phyloP scores from a whole-genome alignment of 768 basidiomycete species.

The Suillus subaureus region DNA sequence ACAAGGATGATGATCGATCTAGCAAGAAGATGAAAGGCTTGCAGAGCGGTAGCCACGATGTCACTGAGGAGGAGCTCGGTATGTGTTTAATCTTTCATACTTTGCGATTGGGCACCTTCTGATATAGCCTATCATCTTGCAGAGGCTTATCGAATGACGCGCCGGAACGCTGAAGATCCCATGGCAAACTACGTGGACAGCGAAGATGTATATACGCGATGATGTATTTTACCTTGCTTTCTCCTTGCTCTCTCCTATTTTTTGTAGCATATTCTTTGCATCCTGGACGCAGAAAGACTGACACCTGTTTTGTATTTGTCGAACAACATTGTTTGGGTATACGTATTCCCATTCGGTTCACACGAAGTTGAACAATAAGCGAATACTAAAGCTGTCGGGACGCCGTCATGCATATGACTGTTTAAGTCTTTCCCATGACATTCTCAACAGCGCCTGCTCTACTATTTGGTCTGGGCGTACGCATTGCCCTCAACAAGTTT shows the following conservation, averaged over 20 bases:
- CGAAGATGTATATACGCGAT: constrained; percentile 32
- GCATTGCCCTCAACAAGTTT: constrained; percentile 65
- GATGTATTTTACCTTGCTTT: neutral
- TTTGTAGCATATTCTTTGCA: constrained; percentile 7
- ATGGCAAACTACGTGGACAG: constrained; percentile 90
- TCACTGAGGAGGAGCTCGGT: constrained; percentile 90
- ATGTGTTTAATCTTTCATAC: constrained; percentile 27
- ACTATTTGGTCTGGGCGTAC: constrained; percentile 73
- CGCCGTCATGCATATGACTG: constrained; percentile 11
- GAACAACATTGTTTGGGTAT: constrained; percentile 3
- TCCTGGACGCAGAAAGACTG: neutral
- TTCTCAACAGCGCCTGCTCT: constrained; percentile 65
- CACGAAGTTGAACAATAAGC: constrained; percentile 24
- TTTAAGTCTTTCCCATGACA: constrained; percentile 35
- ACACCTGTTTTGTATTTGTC: constrained; percentile 4
- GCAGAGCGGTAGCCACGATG: constrained; percentile 65
- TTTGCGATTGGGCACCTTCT: constrained; percentile 5
- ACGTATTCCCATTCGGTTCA: constrained; percentile 16
- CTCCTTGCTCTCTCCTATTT: neutral
- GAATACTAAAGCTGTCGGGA: constrained; percentile 16
- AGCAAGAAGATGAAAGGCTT: constrained; percentile 62
- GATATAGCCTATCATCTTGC: constrained; percentile 22
- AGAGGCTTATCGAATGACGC: constrained; percentile 91
- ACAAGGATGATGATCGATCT: constrained; percentile 53
- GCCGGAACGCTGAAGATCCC: constrained; percentile 76